Evolutionary conservation across 164 flowering plant genomes (phyloP).

Genomic region (Echeveria elegans): DNA sequence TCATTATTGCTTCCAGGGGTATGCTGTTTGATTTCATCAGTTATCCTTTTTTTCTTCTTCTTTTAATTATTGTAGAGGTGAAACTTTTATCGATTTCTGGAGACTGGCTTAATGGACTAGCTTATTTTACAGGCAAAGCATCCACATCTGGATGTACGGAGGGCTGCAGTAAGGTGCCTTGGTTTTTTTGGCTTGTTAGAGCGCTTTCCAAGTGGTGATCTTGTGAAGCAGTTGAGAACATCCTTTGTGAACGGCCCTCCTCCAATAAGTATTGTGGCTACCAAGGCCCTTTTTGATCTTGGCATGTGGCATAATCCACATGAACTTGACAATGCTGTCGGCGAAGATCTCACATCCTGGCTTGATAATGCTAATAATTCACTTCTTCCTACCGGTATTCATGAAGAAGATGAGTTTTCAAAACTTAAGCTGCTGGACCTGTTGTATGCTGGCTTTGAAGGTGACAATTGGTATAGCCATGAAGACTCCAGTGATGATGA

Average conservation of each 20-base stretch:
- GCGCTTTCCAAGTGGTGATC: constrained; percentile 50
- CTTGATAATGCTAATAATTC: constrained; percentile 17
- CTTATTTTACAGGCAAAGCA: constrained; percentile 71
- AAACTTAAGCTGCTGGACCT: constrained; percentile 50
- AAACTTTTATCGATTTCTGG: background rate
- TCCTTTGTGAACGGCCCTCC: constrained; percentile 53
- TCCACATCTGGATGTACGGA: constrained; percentile 76
- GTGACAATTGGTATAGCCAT: constrained; percentile 23
- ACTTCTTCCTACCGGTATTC: constrained; percentile 19
- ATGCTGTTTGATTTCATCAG: constrained; percentile 9
- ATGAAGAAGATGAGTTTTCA: constrained; percentile 25
- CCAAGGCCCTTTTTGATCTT: constrained; percentile 76
- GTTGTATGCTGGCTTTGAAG: constrained; percentile 49
- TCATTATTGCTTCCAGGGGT: constrained; percentile 90
- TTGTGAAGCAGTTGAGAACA: constrained; percentile 62
- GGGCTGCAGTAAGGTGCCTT: constrained; percentile 77
- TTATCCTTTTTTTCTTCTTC: background rate
- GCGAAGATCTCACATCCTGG: constrained; percentile 26
- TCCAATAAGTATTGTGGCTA: constrained; percentile 51
- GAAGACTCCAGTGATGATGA: constrained; percentile 47
- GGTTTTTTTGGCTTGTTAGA: constrained; percentile 88
- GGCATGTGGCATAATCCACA: constrained; percentile 83
- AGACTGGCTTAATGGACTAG: background rate
- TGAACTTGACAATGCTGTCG: constrained; percentile 57
- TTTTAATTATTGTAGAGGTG: background rate